Evolutionary conservation across 306 rosid species (phyloP), one percentile per base, ranked within the genome.

Genomic region (Elaeagnus macrophylla): DNA sequence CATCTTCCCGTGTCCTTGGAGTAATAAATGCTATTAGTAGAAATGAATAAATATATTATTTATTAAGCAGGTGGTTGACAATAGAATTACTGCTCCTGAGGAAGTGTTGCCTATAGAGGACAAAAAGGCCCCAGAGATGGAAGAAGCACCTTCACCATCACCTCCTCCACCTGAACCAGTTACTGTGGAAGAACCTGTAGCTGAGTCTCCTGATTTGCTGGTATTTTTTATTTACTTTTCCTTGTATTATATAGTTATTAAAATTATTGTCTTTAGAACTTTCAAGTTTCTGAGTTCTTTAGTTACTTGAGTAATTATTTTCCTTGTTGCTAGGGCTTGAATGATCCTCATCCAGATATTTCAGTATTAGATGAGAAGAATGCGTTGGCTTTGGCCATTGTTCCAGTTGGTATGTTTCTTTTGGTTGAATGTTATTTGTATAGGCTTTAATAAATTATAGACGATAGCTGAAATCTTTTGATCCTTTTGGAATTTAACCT

Each of bases 331-430:
- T 72, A 93, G 99, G 90, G 83, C 64, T 65, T 93, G 86, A 81
- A 83, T 38, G 95, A 93, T 73, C 77, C 95, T 44, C 79, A 55
- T 64, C 95, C 96, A 56, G 85, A 81, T 60, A 80, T 78, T 42
- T 47, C 81, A 65, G 96, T 74, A 66, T 81, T 93, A 68, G 96
- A 93, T 37, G 99, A 93, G 65, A 93, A 82, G 79, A 93, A 87
- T 74, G 84, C 99, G 39, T 42, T 84, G 82, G 99, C 99, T 61
- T 77, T 93, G 62, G 99, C 99, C 37, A 84, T 93, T 36, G 95
- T 87, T 65, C 84, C 99, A 18, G 77, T 80, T 47, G 78, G 96
- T 88, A 73, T 72, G 32, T 45, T 13, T 45, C 15, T 3, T 3
- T 45, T 45, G 49, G n/a, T 12, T 5, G 4, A 11, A 6, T 45